Evolutionary conservation across 768 basidiomycete genomes (phyloP).

Genomic region (Amyloporia xantha): DNA sequence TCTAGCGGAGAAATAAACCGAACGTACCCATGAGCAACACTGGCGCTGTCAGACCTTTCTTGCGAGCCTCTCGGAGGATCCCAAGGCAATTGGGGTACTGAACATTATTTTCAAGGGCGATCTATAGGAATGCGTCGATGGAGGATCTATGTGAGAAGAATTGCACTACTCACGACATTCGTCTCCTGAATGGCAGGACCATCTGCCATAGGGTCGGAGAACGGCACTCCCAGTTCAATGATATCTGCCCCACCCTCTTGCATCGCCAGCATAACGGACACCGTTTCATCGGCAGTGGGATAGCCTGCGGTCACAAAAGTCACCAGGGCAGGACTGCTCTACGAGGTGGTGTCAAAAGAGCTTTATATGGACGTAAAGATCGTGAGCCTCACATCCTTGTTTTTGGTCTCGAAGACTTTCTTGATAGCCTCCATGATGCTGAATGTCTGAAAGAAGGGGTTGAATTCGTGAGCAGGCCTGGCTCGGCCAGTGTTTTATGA

Average conservation of each 20-base stretch:
- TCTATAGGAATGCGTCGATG: slow-evolving; percentile 34
- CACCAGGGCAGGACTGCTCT: slow-evolving; percentile 49
- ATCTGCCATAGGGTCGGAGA: slow-evolving; percentile 95
- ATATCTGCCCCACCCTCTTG: slow-evolving; percentile 90
- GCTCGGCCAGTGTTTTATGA: not conserved
- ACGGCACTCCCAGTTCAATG: slow-evolving; percentile 92
- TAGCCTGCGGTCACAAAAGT: slow-evolving; percentile 96
- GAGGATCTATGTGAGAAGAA: not conserved
- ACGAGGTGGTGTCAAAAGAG: not conserved
- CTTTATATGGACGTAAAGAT: not conserved
- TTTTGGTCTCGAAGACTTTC: slow-evolving; percentile 63
- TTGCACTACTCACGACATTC: slow-evolving; percentile 64
- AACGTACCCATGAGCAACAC: slow-evolving; percentile 86
- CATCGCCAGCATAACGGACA: slow-evolving; percentile 85
- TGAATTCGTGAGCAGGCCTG: not conserved
- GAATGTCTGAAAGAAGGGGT: too few relatives aligned
- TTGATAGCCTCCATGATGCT: slow-evolving; percentile 62
- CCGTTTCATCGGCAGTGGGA: slow-evolving; percentile 72
- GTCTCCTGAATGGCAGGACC: slow-evolving; percentile 90
- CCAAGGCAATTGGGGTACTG: slow-evolving; percentile 72
- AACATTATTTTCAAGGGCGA: slow-evolving; percentile 76
- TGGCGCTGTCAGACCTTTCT: slow-evolving; percentile 76
- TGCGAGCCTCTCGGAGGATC: slow-evolving; percentile 71
- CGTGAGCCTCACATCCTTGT: slow-evolving; percentile 38
- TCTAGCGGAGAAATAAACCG: not conserved